A percentile compares a stretch with the other conserved stretches of the same genome.
These are phyloP conservation scores for Boletus speciosus DNA, from an alignment of 768 basidiomycete species.

Conservation along the genomic window DNA sequence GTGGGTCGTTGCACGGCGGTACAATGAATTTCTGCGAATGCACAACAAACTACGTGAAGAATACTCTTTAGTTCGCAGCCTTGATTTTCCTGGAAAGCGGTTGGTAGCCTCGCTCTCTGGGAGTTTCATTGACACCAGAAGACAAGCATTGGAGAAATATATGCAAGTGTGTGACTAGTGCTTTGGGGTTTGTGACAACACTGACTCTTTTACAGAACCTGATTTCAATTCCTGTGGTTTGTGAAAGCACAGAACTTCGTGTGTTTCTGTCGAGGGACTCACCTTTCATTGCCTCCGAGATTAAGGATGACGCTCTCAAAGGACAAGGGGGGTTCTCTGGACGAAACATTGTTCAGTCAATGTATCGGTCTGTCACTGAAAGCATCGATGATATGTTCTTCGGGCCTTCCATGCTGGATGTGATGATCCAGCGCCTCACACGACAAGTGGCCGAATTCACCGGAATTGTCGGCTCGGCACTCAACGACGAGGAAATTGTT, in stretches of 20 bases:
- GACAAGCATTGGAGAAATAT: slow-evolving; percentile 81
- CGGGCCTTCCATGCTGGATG: slow-evolving; percentile 92
- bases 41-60: slow-evolving; percentile 82
- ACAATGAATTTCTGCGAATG: slow-evolving; percentile 92
- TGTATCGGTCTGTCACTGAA: slow-evolving; percentile 89
- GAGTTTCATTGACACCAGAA: slow-evolving; percentile 82
- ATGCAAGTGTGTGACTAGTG: slow-evolving; percentile 57
- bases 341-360: slow-evolving; percentile 73
- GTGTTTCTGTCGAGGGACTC: slow-evolving; percentile 86
- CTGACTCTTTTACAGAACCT: slow-evolving; percentile 49
- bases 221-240: slow-evolving; percentile 69
- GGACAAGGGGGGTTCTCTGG: slow-evolving; percentile 54
- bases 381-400: slow-evolving; percentile 98
- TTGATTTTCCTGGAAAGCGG: slow-evolving; percentile 94
- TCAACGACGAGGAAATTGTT: slow-evolving; percentile 82
- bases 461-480: slow-evolving; percentile 73
- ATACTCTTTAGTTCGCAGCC: slow-evolving; percentile 56
- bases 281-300: slow-evolving; percentile 66
- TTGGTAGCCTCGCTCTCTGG: slow-evolving; percentile 83
- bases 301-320: slow-evolving; percentile 39
- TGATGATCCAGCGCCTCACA: slow-evolving; percentile 87
- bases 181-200: too few relatives aligned
- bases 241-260: slow-evolving; percentile 77
- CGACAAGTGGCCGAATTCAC: slow-evolving; percentile 87
- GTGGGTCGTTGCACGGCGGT: slow-evolving; percentile 91